Evolutionary conservation across 441 rosid species (phyloP).

Genomic region (Gossypium aridum): DNA sequence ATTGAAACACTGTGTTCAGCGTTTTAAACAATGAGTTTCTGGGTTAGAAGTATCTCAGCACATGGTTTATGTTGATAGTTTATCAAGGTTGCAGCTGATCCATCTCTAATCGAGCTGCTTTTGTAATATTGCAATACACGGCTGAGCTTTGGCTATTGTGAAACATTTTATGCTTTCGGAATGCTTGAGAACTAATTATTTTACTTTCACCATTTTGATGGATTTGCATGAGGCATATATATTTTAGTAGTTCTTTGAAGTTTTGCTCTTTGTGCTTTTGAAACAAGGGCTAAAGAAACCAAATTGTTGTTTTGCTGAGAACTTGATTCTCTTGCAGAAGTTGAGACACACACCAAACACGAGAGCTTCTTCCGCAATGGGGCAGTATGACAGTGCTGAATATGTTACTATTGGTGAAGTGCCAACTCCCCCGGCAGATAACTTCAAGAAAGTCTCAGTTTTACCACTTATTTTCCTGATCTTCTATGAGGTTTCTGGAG

Average conservation of each 20-base stretch:
- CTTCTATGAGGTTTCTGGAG: slow-evolving; percentile 1
- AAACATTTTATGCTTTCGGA: neutral
- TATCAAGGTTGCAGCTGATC: neutral
- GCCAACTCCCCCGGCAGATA: neutral
- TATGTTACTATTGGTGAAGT: slow-evolving; percentile 3
- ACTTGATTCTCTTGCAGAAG: neutral
- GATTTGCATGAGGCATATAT: neutral
- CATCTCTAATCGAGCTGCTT: neutral
- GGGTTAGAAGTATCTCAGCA: neutral
- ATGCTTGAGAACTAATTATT: neutral
- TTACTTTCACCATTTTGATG: neutral
- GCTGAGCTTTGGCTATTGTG: neutral
- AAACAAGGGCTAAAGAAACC: neutral
- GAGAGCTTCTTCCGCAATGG: neutral
- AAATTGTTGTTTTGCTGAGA: neutral
- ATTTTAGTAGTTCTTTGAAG: neutral
- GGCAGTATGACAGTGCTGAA: neutral
- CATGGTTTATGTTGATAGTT: neutral
- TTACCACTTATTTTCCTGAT: slow-evolving; percentile 7
- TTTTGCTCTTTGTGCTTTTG: neutral
- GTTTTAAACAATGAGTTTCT: neutral
- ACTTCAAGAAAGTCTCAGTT: slow-evolving; percentile 3
- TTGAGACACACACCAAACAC: neutral
- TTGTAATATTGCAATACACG: neutral
- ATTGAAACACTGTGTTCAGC: neutral